A percentile compares a stretch with the other conserved stretches of the same genome.
Evolutionary conservation across 2,329 filamentous ascomycete species (phyloP).

Genomic region (Ophiostoma piceae): DNA sequence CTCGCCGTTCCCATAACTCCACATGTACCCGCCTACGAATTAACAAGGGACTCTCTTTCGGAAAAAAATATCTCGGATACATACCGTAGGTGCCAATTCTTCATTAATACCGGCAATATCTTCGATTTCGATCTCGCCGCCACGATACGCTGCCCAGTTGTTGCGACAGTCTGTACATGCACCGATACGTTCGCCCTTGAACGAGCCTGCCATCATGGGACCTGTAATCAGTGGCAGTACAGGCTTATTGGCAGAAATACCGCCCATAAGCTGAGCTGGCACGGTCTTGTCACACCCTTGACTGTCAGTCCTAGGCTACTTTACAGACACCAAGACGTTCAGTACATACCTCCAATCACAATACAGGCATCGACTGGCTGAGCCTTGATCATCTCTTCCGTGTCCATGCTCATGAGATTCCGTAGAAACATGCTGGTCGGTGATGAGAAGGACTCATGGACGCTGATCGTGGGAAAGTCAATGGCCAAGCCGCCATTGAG

Average conservation of each 20-base stretch:
- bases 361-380: constrained; percentile 66
- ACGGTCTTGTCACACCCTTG: constrained; percentile 65
- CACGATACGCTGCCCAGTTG: constrained; percentile 66
- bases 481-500: constrained; percentile 62
- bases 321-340: too few relatives aligned
- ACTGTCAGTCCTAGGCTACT: not conserved
- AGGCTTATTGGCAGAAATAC: constrained; percentile 68
- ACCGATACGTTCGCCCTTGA: constrained; percentile 58
- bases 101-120: constrained; percentile 67
- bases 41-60: not conserved
- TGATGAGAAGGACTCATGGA: constrained; percentile 63
- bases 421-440: constrained; percentile 71
- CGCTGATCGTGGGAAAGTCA: constrained; percentile 68
- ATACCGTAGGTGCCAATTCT: constrained; percentile 60
- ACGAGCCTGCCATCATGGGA: constrained; percentile 67
- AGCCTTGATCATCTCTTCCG: constrained; percentile 69
- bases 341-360: constrained; percentile 50
- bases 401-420: constrained; percentile 75
- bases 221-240: constrained; percentile 64
- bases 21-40: constrained; percentile 60
- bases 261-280: constrained; percentile 70
- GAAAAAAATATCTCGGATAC: not conserved
- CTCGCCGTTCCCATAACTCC: constrained; percentile 91
- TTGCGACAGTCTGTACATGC: constrained; percentile 71
- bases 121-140: constrained; percentile 62